phyloP scores from a whole-genome alignment of 495 filamentous ascomycete species.

The Trypethelium eluteriae region DNA sequence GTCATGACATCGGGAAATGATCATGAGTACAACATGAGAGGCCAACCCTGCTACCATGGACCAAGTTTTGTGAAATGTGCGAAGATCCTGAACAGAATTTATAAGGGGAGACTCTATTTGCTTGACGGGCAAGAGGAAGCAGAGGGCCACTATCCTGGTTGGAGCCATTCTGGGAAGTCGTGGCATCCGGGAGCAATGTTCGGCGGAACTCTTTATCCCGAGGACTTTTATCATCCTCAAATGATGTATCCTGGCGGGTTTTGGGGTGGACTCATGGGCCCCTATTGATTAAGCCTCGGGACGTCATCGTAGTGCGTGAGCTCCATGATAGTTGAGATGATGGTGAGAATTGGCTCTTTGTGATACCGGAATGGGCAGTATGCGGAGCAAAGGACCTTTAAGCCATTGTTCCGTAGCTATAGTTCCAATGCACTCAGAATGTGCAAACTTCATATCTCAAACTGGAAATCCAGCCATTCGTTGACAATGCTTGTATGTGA shows the following conservation, averaged over 20 bases:
- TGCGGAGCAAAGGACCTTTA: no score
- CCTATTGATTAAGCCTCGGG: not conserved
- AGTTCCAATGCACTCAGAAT: no score
- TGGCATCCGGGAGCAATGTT: conserved; percentile 6
- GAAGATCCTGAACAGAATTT: not conserved
- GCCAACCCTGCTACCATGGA: conserved; percentile 2
- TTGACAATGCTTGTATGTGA: no score
- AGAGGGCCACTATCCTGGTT: conserved; percentile 1
- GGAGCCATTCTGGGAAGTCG: not conserved
- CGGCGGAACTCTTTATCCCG: not conserved
- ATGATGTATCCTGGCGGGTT: not conserved
- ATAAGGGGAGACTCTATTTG: not conserved
- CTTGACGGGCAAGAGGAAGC: not conserved
- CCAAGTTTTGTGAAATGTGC: not conserved
- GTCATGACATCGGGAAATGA: not conserved
- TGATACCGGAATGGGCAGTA: no score
- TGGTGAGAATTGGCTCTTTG: no score
- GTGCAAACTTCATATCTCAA: no score
- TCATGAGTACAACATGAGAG: not conserved
- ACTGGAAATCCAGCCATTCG: no score
- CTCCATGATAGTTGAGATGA: no score
- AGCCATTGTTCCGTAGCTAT: no score
- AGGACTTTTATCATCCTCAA: not conserved
- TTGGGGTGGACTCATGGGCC: not conserved
- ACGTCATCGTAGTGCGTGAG: not conserved